Percentiles rank a stretch among this genome's conserved stretches.
These are phyloP conservation scores for Fomitiporia mediterranea DNA, from an alignment of 1,284 basidiomycete species.

Conservation along the genomic window DNA sequence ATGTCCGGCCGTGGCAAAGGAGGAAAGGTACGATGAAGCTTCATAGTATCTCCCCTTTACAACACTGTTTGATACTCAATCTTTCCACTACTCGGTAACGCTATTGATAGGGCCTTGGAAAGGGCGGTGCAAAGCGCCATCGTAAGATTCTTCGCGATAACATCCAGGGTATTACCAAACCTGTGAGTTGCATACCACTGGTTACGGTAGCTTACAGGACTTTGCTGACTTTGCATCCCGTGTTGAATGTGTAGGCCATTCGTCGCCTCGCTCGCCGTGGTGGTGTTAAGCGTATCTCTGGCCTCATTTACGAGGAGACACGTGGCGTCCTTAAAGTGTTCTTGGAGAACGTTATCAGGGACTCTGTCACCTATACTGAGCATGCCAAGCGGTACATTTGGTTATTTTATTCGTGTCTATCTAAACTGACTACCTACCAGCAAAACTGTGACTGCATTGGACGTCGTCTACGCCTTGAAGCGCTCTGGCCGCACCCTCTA, in stretches of 20 bases:
- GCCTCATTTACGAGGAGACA: conserved; percentile 91
- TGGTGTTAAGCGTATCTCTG: conserved; percentile 93
- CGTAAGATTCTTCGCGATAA: conserved; percentile 65
- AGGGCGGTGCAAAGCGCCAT: conserved; percentile 55
- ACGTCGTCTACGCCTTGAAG: conserved; percentile 81
- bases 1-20: conserved; percentile 67
- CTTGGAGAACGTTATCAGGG: conserved; percentile 75
- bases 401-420: conserved; percentile 8
- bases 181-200: conserved; percentile 20
- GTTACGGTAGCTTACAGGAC: background rate
- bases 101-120: conserved; percentile 36
- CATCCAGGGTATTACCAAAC: conserved; percentile 62
- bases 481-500: conserved; percentile 76
- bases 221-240: conserved; percentile 34
- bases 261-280: conserved; percentile 93
- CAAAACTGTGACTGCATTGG: conserved; percentile 80
- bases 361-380: conserved; percentile 85
- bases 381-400: conserved; percentile 65
- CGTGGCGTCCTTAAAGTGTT: conserved; percentile 94
- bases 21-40: conserved; percentile 37
- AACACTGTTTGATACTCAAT: conserved; percentile 26
- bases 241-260: conserved; percentile 62
- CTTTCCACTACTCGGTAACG: conserved; percentile 27
- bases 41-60: conserved; percentile 35
- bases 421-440: conserved; percentile 28